Conservation (phyloP, 2,329 filamentous ascomycete species). For the Dryadomyces sulphureus region DNA sequence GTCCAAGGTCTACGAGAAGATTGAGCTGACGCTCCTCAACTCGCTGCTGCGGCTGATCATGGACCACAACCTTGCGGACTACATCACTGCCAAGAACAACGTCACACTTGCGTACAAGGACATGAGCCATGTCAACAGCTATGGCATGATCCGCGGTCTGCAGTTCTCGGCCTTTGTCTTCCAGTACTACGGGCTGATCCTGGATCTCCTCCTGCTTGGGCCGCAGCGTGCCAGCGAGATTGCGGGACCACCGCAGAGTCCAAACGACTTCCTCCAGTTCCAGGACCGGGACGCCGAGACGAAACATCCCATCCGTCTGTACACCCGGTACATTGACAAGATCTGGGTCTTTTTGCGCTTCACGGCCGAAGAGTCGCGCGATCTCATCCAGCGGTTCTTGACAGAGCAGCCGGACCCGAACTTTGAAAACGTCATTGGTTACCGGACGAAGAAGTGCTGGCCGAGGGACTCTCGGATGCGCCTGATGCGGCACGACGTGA, state of each 20-base stretch:
- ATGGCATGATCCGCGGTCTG: slow-evolving; percentile 92
- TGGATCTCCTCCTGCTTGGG: slow-evolving; percentile 82
- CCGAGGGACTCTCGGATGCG: slow-evolving; percentile 95
- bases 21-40: slow-evolving; percentile 90
- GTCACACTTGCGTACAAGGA: slow-evolving; percentile 99
- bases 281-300: slow-evolving; percentile 84
- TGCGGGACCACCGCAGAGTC: slow-evolving; percentile 80
- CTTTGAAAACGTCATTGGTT: slow-evolving; percentile 98
- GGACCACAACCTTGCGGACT: slow-evolving; percentile 98
- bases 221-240: slow-evolving; percentile 96
- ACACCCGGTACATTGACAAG: slow-evolving; percentile 93
- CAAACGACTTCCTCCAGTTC: slow-evolving; percentile 97
- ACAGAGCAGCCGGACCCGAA: slow-evolving; percentile 98
- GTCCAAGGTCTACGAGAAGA: slow-evolving; percentile 99
- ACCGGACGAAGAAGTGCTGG: slow-evolving; percentile 99
- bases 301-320: slow-evolving; percentile 90
- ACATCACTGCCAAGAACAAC: slow-evolving; percentile 99
- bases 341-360: slow-evolving; percentile 98
- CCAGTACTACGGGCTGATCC: slow-evolving; percentile 93
- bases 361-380: slow-evolving; percentile 81
- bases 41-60: slow-evolving; percentile 87
- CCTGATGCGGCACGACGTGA: slow-evolving; percentile 96
- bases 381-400: slow-evolving; percentile 92
- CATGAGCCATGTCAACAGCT: slow-evolving; percentile 99
- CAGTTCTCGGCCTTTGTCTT: slow-evolving; percentile 99